Evolutionary conservation across 345 rosid species (phyloP).

Genomic region (Bruguiera gymnorhiza): DNA sequence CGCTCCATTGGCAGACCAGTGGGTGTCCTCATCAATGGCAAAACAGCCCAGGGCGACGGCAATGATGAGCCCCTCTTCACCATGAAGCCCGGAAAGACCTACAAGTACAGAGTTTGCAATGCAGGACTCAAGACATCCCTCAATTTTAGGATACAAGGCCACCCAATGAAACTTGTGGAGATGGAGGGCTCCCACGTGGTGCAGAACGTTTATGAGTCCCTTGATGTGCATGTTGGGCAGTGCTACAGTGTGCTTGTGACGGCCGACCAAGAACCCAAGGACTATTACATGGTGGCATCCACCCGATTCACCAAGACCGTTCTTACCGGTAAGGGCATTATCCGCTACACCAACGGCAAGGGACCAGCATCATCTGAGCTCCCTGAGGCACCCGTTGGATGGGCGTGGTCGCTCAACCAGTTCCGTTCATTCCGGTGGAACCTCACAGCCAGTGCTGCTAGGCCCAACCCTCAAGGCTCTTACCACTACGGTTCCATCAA

Average conservation of each 20-base stretch:
- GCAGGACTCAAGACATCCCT: constrained; percentile 20
- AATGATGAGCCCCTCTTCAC: constrained; percentile 26
- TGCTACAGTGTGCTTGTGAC: constrained; percentile 23
- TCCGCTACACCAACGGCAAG: constrained; percentile 22
- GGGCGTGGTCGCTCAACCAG: constrained; percentile 31
- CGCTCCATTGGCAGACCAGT: constrained; percentile 19
- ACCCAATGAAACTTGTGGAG: constrained; percentile 22
- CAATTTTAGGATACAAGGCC: constrained; percentile 25
- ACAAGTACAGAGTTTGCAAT: constrained; percentile 26
- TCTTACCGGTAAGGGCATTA: constrained; percentile 16
- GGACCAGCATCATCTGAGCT: constrained; percentile 16
- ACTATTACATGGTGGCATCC: constrained; percentile 26
- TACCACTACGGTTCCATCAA: constrained; percentile 23
- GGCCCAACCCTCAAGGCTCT: constrained; percentile 27
- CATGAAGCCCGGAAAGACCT: constrained; percentile 25
- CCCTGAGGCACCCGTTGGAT: constrained; percentile 24
- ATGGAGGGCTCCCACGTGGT: constrained; percentile 25
- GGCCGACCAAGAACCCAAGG: constrained; percentile 19
- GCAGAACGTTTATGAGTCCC: constrained; percentile 19
- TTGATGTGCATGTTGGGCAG: constrained; percentile 24
- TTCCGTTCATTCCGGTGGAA: constrained; percentile 29
- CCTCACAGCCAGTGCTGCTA: constrained; percentile 28
- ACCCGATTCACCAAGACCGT: constrained; percentile 17
- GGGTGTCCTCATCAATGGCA: constrained; percentile 25
- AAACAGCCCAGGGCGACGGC: constrained; percentile 12